Evolutionary conservation across 23 red algal species (phyloP).

Genomic region (Gracilaria domingensis): DNA sequence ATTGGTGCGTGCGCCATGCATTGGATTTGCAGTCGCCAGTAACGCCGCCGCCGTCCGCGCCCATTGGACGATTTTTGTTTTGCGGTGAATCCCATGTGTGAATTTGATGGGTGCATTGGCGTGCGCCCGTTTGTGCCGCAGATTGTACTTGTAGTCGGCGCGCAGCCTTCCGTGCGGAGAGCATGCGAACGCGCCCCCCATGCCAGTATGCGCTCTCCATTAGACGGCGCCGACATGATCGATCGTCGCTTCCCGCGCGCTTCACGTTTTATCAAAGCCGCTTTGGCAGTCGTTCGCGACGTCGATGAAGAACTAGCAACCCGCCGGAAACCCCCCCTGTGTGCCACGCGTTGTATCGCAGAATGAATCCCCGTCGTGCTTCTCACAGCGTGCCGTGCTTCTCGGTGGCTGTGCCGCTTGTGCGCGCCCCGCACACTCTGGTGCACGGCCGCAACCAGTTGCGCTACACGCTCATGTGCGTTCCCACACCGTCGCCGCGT

Average conservation of each 20-base stretch:
- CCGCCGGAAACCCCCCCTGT: no score
- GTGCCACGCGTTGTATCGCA: no score
- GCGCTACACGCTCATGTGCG: neutral
- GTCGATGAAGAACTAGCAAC: no score
- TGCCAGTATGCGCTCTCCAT: neutral
- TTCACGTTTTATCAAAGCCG: neutral
- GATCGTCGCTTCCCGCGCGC: neutral
- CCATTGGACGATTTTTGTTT: no score
- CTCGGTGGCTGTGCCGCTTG: neutral
- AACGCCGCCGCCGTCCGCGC: neutral
- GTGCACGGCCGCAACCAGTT: no score
- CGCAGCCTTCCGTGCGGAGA: neutral
- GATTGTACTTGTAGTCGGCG: neutral
- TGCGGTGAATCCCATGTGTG: no score
- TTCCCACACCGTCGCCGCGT: constrained; percentile 27
- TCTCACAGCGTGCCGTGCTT: neutral
- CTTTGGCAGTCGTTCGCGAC: no score
- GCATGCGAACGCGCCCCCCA: neutral
- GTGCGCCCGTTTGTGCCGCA: neutral
- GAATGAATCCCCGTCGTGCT: neutral
- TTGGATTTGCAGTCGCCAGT: constrained; percentile 32
- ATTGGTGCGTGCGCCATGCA: constrained; percentile 25
- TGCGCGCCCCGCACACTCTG: neutral
- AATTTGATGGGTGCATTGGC: neutral
- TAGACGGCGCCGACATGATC: no score